A percentile compares a stretch with the other conserved stretches of the same genome.
Conservation (phyloP, 2,329 filamentous ascomycete species). For the Neonectria hederae region DNA sequence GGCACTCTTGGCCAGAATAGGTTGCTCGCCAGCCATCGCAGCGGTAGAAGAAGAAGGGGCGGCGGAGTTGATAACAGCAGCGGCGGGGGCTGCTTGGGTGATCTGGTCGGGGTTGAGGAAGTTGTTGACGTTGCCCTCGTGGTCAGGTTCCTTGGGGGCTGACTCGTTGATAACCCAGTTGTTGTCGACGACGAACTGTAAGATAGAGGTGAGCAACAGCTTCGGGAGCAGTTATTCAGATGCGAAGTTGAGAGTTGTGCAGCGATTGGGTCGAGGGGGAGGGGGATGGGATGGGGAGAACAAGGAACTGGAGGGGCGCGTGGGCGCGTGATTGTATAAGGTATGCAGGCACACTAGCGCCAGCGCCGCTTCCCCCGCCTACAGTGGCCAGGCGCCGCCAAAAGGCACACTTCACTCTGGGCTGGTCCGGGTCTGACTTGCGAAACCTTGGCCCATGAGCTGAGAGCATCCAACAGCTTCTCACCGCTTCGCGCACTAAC, state of each 20-base stretch:
- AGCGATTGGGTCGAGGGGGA: constrained; percentile 26
- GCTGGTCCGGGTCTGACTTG: constrained; percentile 31
- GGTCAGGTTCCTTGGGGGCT: constrained; percentile 84
- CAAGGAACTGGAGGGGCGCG: constrained; percentile 21
- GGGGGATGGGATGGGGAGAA: constrained; percentile 4
- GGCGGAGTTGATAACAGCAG: constrained; percentile 71
- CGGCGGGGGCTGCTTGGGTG: constrained; percentile 54
- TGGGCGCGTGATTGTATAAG: constrained; percentile 37
- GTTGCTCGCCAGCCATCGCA: constrained; percentile 67
- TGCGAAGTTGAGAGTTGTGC: constrained; percentile 21
- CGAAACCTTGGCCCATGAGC: constrained; percentile 25
- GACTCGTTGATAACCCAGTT: constrained; percentile 86
- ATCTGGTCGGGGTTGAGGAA: constrained; percentile 82
- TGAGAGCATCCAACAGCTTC: constrained; percentile 25
- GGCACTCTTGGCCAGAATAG: constrained; percentile 57
- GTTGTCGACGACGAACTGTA: constrained; percentile 93
- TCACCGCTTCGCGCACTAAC: constrained; percentile 32
- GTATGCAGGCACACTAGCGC: constrained; percentile 43
- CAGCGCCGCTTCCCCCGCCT: constrained; percentile 5
- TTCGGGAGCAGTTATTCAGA: constrained; percentile 17
- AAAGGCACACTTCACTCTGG: constrained; percentile 21
- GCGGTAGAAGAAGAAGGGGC: constrained; percentile 77
- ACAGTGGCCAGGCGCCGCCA: constrained; percentile 20
- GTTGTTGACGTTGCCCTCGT: constrained; percentile 90
- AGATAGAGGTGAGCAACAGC: constrained; percentile 37